phyloP scores from a whole-genome alignment of 2,329 filamentous ascomycete genomes.

The Aspergillus transmontanensis region DNA sequence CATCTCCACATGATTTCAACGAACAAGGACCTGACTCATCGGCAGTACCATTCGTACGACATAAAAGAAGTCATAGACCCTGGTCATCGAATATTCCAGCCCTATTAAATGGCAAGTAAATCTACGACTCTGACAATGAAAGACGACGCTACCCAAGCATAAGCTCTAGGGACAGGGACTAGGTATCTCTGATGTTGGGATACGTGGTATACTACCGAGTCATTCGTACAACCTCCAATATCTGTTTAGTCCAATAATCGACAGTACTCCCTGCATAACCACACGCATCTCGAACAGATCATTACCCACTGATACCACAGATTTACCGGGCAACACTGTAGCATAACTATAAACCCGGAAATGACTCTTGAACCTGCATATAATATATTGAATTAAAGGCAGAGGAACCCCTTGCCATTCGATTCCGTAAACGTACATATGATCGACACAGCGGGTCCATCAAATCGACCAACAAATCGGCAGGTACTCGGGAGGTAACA shows the following conservation, averaged over 20 bases:
- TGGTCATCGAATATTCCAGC: background rate
- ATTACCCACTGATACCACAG: background rate
- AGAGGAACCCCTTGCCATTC: background rate
- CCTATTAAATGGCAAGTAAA: slow-evolving; percentile 1
- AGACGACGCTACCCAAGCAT: background rate
- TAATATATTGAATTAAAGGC: background rate
- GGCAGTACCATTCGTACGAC: background rate
- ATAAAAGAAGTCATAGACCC: background rate
- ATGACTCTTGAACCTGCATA: background rate
- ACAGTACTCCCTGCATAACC: background rate
- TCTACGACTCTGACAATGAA: slow-evolving; percentile 2
- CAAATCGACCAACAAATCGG: background rate
- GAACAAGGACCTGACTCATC: background rate
- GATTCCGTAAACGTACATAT: background rate
- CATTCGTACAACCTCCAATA: background rate
- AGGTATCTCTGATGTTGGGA: background rate
- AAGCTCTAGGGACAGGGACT: background rate
- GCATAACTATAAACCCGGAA: background rate
- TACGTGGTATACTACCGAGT: background rate
- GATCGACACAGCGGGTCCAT: background rate
- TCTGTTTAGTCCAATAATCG: background rate
- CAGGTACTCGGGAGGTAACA: background rate
- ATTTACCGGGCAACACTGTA: background rate
- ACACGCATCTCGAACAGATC: background rate
- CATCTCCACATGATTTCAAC: background rate